Evolutionary conservation across 2,329 filamentous ascomycete genomes (phyloP).

Genomic region (Helotiales sp.): DNA sequence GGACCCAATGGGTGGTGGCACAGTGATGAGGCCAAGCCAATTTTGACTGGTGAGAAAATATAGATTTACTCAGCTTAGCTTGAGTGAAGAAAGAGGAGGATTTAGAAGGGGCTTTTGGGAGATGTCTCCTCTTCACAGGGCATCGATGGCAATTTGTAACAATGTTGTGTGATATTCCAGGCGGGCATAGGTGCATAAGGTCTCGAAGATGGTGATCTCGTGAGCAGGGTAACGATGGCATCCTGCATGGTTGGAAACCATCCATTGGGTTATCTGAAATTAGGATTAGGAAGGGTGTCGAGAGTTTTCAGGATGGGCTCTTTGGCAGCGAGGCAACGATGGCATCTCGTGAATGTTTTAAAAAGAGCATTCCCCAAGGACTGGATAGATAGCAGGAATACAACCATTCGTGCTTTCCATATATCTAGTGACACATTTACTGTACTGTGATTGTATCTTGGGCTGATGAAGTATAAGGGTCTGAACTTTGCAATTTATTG

Average conservation of each 20-base stretch:
- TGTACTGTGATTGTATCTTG: too few relatives aligned
- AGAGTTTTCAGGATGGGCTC: slow-evolving; percentile 33
- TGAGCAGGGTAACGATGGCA: slow-evolving; percentile 28
- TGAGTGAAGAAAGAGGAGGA: not conserved
- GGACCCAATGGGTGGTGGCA: slow-evolving; percentile 82
- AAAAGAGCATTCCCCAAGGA: not conserved
- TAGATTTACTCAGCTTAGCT: slow-evolving; percentile 14
- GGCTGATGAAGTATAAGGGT: too few relatives aligned
- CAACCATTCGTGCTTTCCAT: not conserved
- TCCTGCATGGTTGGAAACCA: slow-evolving; percentile 8
- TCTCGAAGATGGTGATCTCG: not conserved
- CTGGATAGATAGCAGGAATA: not conserved
- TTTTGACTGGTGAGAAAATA: slow-evolving; percentile 36
- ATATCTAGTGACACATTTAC: too few relatives aligned
- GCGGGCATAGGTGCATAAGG: not conserved
- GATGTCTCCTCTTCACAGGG: slow-evolving; percentile 9
- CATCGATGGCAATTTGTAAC: slow-evolving; percentile 15
- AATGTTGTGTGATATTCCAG: not conserved
- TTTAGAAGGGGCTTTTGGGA: not conserved
- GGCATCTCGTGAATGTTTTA: slow-evolving; percentile 24
- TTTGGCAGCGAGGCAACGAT: slow-evolving; percentile 32
- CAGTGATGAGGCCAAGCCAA: slow-evolving; percentile 51
- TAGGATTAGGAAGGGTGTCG: slow-evolving; percentile 22
- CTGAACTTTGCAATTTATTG: too few relatives aligned
- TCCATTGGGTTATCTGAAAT: not conserved